Conservation (phyloP, 2,329 filamentous ascomycete genomes). For the Fusarium sororula region DNA sequence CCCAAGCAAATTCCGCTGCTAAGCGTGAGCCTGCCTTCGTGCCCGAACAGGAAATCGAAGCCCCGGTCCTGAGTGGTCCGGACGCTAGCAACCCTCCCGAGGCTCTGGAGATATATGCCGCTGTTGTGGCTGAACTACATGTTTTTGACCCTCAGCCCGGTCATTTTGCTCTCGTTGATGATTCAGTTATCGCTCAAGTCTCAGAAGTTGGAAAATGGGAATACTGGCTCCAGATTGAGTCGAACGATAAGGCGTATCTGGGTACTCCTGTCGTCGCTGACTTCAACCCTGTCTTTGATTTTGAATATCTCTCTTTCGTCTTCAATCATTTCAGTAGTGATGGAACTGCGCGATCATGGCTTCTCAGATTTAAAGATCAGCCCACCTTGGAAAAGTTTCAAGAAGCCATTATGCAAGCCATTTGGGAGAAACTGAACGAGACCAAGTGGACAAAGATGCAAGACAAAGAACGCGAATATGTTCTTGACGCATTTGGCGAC, state of each 20-base stretch:
- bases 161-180: slow-evolving; percentile 84
- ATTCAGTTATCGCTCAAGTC: slow-evolving; percentile 78
- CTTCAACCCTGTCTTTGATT: slow-evolving; percentile 98
- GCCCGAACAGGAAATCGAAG: slow-evolving; percentile 46
- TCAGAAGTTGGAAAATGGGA: slow-evolving; percentile 90
- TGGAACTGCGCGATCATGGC: slow-evolving; percentile 93
- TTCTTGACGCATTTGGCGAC: slow-evolving; percentile 94
- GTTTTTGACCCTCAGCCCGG: slow-evolving; percentile 91
- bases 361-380: slow-evolving; percentile 90
- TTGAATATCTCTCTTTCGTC: slow-evolving; percentile 98
- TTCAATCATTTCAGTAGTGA: slow-evolving; percentile 96
- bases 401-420: slow-evolving; percentile 90
- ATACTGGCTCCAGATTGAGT: slow-evolving; percentile 91
- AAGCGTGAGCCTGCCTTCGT: slow-evolving; percentile 53
- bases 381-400: slow-evolving; percentile 86
- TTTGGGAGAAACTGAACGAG: slow-evolving; percentile 97
- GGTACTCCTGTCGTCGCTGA: slow-evolving; percentile 87
- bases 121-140: slow-evolving; percentile 85
- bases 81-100: slow-evolving; percentile 63
- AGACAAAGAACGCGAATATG: slow-evolving; percentile 91
- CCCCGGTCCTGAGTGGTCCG: slow-evolving; percentile 33
- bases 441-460: slow-evolving; percentile 94
- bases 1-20: slow-evolving; percentile 56
- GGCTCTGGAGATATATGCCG: slow-evolving; percentile 75
- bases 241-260: slow-evolving; percentile 82